phyloP scores from a whole-genome alignment of 306 rosid genomes.

The Hippophae tibetana region DNA sequence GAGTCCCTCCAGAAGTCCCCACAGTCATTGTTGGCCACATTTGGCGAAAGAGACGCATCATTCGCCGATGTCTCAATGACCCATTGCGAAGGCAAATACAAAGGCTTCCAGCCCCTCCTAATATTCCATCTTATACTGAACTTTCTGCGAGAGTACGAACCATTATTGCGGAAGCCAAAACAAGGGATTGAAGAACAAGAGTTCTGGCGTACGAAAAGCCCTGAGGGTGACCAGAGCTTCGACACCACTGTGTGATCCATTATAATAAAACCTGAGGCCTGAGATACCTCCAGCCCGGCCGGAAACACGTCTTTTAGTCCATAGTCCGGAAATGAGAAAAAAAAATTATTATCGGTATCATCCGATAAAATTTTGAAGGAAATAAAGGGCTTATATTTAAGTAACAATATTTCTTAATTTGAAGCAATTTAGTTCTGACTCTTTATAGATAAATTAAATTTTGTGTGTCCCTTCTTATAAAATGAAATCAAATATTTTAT shows the following conservation, averaged over 20 bases:
- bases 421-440: too few species aligned
- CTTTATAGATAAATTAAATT: too few species aligned
- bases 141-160: constrained; percentile 14
- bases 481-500: too few species aligned
- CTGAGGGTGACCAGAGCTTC: constrained; percentile 24
- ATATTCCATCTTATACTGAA: constrained; percentile 14
- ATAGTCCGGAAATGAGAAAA: too few species aligned
- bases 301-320: too few species aligned
- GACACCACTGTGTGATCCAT: constrained; percentile 49
- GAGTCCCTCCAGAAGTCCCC: constrained; percentile 34
- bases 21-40: constrained; percentile 21
- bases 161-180: constrained; percentile 17
- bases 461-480: too few species aligned
- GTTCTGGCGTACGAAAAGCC: constrained; percentile 13
- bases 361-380: too few species aligned
- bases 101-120: background rate
- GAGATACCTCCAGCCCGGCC: background rate
- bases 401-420: too few species aligned
- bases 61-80: constrained; percentile 27
- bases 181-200: constrained; percentile 28
- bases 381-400: too few species aligned
- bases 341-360: too few species aligned
- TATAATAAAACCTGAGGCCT: background rate
- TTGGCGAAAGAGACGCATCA: constrained; percentile 10
- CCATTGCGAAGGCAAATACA: constrained; percentile 22